These are phyloP conservation scores for Trichosporon coremiiforme DNA, from an alignment of 1,284 basidiomycete genomes.

Conservation along the genomic window DNA sequence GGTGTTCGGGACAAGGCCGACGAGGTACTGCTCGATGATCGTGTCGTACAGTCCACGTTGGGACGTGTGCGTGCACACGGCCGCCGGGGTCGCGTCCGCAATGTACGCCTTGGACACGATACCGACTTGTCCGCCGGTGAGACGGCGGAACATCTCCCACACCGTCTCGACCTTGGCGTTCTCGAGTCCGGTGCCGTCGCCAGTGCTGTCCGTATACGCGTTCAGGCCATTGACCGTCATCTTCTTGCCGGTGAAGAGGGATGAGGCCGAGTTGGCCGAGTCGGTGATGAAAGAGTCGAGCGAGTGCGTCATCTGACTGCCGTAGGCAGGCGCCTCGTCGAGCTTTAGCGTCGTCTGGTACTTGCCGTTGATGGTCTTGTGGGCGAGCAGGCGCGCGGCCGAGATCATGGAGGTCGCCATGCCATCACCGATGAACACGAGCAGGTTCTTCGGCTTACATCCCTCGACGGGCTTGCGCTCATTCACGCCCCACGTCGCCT, in stretches of 20 bases:
- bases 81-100: conserved; percentile 57
- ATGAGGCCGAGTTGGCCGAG: conserved; percentile 59
- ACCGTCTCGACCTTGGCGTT: conserved; percentile 56
- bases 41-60: conserved; percentile 49
- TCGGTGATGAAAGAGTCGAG: conserved; percentile 56
- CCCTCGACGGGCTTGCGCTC: conserved; percentile 44
- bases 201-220: conserved; percentile 48
- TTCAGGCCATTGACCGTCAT: conserved; percentile 58
- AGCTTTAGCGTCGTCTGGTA: conserved; percentile 52
- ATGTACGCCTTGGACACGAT: conserved; percentile 57
- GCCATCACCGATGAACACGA: conserved; percentile 56
- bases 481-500: conserved; percentile 51
- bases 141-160: conserved; percentile 50
- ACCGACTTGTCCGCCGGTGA: conserved; percentile 54
- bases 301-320: conserved; percentile 48
- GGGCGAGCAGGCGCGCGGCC: conserved; percentile 56
- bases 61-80: conserved; percentile 52
- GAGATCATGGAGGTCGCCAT: conserved; percentile 53
- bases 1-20: conserved; percentile 52
- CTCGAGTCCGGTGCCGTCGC: conserved; percentile 38
- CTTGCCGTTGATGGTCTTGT: conserved; percentile 58
- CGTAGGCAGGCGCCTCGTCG: conserved; percentile 49
- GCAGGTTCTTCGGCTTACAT: conserved; percentile 55
- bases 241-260: conserved; percentile 56
- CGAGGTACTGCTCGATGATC: conserved; percentile 55